Evolutionary conservation across 192 early-diverging fungal species (phyloP), one percentile per base, ranked within the genome.

Genomic region (Funneliformis geosporum): DNA sequence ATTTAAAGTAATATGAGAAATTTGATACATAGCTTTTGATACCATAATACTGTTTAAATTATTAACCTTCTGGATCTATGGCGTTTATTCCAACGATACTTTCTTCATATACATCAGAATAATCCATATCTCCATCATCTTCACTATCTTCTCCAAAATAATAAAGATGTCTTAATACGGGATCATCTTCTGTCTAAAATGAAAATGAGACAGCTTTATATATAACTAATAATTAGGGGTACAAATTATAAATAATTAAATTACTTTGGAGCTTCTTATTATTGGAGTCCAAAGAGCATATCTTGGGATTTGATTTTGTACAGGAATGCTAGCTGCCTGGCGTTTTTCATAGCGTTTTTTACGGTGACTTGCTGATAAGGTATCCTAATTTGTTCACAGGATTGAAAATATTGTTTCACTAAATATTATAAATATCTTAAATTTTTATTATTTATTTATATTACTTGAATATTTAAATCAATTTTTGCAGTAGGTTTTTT

Each of bases 111-210:
- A 78, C 62, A 68, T 78, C 76, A 39, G 55, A 60, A 33, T 68
- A 78, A 68, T 78, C 55, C 28, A 78, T 44, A 39, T 69, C 76
- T 9, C 47, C 64, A 38, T 78, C 76, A 33, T 66, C 25, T 55
- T 78, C 76, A 39, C 25, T 39, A 14, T 69, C 76, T 78, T 78
- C 76, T 8, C 76, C 76, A 69, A 78, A 78, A 78, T 78, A 78
- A 66, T 66, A 64, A 66, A 78, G 65, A 78, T 78, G 76, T 25
- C 76, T 66, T 38, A 78, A 59, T 10, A 78, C 76, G 5, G 76
- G 76, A 64, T 78, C 76, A 59, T 78, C 76, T 39, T 66, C 46
- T 28, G 76, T 78, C 76, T 78, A 75, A 46, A 46, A 8, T 25
- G 38, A n/a, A 68, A 33, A 65, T 28, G 27, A 27, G 8, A 23